Evolutionary conservation across 1,284 basidiomycete species (phyloP).

Genomic region (Lentinula novae-zelandiae): DNA sequence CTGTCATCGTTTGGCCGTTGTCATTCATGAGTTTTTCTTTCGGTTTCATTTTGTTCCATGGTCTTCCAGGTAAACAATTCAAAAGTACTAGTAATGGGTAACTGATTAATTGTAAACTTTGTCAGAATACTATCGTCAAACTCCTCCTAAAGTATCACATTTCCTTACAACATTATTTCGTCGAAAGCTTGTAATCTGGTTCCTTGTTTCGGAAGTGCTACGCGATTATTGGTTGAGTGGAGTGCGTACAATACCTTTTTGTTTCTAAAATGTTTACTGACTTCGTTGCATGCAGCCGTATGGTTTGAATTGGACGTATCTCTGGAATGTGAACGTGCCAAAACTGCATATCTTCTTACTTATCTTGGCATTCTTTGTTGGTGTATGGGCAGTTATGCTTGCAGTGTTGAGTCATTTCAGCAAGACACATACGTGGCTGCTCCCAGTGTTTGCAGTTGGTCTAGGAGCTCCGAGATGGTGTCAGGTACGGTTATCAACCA

Average conservation of each 20-base stretch:
- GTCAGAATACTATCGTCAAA: constrained; percentile 80
- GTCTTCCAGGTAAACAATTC: constrained; percentile 66
- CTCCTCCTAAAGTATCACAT: constrained; percentile 89
- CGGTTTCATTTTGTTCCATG: constrained; percentile 77
- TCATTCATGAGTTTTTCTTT: constrained; percentile 72
- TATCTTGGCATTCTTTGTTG: constrained; percentile 80
- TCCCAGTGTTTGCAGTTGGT: constrained; percentile 93
- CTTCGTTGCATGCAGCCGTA: constrained; percentile 53
- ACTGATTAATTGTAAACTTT: neutral
- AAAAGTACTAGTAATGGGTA: neutral
- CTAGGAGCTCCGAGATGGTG: constrained; percentile 91
- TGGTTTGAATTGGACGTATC: constrained; percentile 90
- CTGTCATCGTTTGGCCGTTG: constrained; percentile 80
- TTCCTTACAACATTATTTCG: constrained; percentile 86
- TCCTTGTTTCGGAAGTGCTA: constrained; percentile 84
- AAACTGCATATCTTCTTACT: constrained; percentile 82
- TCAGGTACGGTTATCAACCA: constrained; percentile 46
- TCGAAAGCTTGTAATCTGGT: constrained; percentile 89
- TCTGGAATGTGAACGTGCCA: constrained; percentile 85
- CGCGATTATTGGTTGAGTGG: constrained; percentile 93
- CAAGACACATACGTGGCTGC: constrained; percentile 92
- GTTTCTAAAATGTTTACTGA: neutral
- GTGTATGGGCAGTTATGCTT: constrained; percentile 77
- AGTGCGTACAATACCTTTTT: constrained; percentile 33
- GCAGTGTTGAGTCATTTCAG: constrained; percentile 78